Conservation (phyloP, 2,329 filamentous ascomycete species). For the Fusarium sp. region DNA sequence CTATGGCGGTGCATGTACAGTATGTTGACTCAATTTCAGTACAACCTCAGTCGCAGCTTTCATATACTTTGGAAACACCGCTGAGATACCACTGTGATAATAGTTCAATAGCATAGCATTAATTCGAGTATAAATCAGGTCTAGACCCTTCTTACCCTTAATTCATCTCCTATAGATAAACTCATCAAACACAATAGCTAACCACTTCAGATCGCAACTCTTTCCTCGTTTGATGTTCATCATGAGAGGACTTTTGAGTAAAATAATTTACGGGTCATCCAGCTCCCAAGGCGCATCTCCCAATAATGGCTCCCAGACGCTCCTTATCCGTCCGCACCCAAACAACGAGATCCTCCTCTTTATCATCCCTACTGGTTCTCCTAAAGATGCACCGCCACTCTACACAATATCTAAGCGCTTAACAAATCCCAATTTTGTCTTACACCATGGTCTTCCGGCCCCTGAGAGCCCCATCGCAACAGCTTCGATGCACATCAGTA, state of each 20-base stretch:
- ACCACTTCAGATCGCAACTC: background rate
- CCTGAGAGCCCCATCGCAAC: slow-evolving; percentile 36
- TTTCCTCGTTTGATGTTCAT: background rate
- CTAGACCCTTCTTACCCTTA: background rate
- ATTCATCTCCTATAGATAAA: background rate
- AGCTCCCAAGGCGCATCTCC: slow-evolving; percentile 9
- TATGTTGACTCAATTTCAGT: background rate
- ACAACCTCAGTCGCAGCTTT: slow-evolving; percentile 1
- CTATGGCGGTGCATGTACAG: slow-evolving; percentile 9
- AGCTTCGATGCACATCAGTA: slow-evolving; percentile 36
- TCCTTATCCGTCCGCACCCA: slow-evolving; percentile 22
- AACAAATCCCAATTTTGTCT: slow-evolving; percentile 29
- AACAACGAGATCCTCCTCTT: slow-evolving; percentile 18
- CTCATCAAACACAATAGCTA: background rate
- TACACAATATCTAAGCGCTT: slow-evolving; percentile 34
- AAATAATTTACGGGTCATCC: slow-evolving; percentile 26
- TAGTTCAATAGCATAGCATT: too few relatives aligned
- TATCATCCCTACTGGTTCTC: slow-evolving; percentile 25
- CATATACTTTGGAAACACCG: background rate
- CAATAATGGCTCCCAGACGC: slow-evolving; percentile 18
- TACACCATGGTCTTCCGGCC: slow-evolving; percentile 30
- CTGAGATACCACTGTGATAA: background rate
- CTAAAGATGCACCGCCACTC: slow-evolving; percentile 36
- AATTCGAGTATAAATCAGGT: background rate
- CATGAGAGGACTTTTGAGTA: slow-evolving; percentile 32